Evolutionary conservation across 257 asterid species (phyloP).

Genomic region (Rehmannia glutinosa): DNA sequence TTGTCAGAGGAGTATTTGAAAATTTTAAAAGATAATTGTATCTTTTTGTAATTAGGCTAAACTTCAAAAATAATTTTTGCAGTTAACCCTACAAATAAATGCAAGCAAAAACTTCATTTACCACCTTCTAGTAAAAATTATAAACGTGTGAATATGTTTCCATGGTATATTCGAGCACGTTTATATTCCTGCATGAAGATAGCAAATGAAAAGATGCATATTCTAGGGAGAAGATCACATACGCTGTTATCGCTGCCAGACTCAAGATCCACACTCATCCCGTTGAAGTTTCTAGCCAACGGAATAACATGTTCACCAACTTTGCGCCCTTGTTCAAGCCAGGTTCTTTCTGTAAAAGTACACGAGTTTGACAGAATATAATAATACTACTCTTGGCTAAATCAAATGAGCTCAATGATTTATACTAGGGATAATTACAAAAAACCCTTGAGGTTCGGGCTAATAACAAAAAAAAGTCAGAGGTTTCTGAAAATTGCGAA

Average conservation of each 20-base stretch:
- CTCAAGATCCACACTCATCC: constrained; percentile 62
- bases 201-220: neutral
- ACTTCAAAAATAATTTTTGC: too few relatives aligned
- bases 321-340: constrained; percentile 92
- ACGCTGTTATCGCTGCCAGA: constrained; percentile 52
- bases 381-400: neutral
- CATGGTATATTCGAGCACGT: neutral
- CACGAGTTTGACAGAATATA: constrained; percentile 6
- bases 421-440: too few relatives aligned
- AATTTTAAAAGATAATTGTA: neutral
- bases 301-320: constrained; percentile 97
- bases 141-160: neutral
- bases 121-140: too few relatives aligned
- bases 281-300: constrained; percentile 93
- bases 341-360: constrained; percentile 59
- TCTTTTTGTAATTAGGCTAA: neutral
- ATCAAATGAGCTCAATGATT: neutral
- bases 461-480: too few relatives aligned
- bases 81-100: too few relatives aligned
- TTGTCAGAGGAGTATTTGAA: neutral
- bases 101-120: too few relatives aligned
- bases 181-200: neutral
- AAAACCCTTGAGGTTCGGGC: too few relatives aligned
- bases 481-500: too few relatives aligned
- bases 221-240: constrained; percentile 31